A percentile compares a stretch with the other conserved stretches of the same genome.
These are phyloP conservation scores for Solanum ossicruentum DNA, from an alignment of 257 asterid species.

Conservation along the genomic window DNA sequence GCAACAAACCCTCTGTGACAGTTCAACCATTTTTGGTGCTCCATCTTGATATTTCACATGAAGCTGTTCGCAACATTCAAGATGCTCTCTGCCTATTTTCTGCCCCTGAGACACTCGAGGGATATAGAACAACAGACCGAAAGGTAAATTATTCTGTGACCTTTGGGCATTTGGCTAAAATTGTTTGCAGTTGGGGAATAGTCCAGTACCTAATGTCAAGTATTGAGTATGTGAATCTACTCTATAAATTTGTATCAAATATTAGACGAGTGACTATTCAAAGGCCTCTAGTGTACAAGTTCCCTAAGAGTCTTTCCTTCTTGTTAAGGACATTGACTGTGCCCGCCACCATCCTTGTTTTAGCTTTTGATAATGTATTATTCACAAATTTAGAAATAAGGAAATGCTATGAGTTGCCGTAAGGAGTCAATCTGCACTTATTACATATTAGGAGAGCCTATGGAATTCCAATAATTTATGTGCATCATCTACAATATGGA, in stretches of 20 bases:
- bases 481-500: background rate
- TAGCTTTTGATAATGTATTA: background rate
- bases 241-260: background rate
- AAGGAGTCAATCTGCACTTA: background rate
- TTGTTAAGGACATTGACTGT: background rate
- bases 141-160: conserved; percentile 27
- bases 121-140: conserved; percentile 56
- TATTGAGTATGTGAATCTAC: background rate
- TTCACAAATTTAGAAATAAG: background rate
- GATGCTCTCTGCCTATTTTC: conserved; percentile 69
- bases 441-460: background rate
- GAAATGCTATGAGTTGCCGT: background rate
- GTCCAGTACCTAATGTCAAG: background rate
- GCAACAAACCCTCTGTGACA: conserved; percentile 73
- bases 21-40: conserved; percentile 77
- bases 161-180: background rate
- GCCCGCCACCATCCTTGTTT: background rate
- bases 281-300: background rate
- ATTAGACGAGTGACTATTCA: background rate
- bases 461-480: background rate
- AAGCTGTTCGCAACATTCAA: conserved; percentile 52
- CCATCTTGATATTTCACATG: conserved; percentile 80
- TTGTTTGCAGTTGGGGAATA: background rate
- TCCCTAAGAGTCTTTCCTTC: background rate
- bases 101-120: conserved; percentile 79